These are phyloP conservation scores for Eucalyptus brandiana DNA, from an alignment of 345 rosid genomes.

Conservation along the genomic window DNA sequence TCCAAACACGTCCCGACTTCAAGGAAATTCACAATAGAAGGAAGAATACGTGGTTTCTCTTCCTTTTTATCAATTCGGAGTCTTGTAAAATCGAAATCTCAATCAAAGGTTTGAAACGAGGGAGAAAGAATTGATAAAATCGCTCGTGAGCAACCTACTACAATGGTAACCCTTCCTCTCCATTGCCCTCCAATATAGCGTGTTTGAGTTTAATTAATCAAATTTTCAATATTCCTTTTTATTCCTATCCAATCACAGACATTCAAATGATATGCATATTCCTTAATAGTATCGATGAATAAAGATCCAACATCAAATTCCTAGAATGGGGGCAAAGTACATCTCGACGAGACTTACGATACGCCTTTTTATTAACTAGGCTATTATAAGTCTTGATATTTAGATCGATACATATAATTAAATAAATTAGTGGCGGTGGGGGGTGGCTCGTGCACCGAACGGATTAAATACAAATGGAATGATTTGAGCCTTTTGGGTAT, in stretches of 20 bases:
- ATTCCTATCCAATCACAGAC: fast-evolving
- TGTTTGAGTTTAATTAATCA: neutral
- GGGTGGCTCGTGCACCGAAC: neutral
- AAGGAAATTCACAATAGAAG: no score
- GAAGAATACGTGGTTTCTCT: neutral
- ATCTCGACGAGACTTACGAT: fast-evolving
- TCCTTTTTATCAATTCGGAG: neutral
- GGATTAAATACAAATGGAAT: neutral
- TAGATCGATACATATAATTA: neutral
- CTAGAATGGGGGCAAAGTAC: neutral
- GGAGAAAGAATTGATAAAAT: neutral
- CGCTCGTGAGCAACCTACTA: fast-evolving
- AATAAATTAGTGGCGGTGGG: neutral
- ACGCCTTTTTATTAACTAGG: neutral
- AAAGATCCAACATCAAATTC: neutral
- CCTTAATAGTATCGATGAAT: fast-evolving
- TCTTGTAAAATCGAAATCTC: no score
- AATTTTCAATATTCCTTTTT: neutral
- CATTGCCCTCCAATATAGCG: neutral
- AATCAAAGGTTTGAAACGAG: neutral
- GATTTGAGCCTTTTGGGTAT: neutral
- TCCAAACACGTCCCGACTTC: neutral
- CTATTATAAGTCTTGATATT: neutral
- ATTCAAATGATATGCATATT: neutral
- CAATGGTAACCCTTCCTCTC: fast-evolving